Base-by-base conservation (phyloP, 192 early-diverging fungal species). In the Coemansia sp. region DNA sequence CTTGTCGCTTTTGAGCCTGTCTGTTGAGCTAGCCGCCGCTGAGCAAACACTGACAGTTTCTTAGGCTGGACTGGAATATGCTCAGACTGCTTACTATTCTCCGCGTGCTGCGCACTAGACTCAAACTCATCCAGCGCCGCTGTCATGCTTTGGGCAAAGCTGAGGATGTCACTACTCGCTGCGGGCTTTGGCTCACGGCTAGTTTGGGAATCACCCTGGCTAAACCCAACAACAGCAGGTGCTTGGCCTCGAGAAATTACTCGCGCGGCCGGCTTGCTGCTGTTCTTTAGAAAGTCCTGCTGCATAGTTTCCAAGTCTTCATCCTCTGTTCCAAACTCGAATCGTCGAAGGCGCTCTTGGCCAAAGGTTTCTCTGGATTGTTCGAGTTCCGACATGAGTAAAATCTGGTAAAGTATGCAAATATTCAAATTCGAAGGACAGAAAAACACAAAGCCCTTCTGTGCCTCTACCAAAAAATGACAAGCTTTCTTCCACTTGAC, bases 41-140 rank as follows among this genome's bases (percentile, higher is more conserved):
- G 84, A 13, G 84, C 84, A 74, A 86, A 86, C 12, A 86, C 66
- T 1, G 84, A 81, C 24, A 67, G 65, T 38, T 74, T 81, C 38
- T 76, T 81, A 15, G 38, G 22, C 27, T 53, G 68, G 39, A 31
- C 47, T 16, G 65, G 33, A 1, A 11, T 41, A 15, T 12, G 41
- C 38, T 10, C n/a, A n/a, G 18, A 8, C n/a, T 24, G 36, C 38
- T 62, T 40, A 18, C 20, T 58, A 22, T 16, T 62, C 3, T 53
- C 27, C 20, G 13, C 11, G 24, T 10, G 6, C 9, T 65, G 63
- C 40, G 73, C 67, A 7, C 63, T 78, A n/a, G 73, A 40, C 53
- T 79, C 74, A 58, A 76, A 79, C 18, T 79, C 77, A n/a, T 76
- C 71, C 43, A 76, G 71, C 8, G 82, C 82, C 15, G 64, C 69